Conservation (phyloP, 208 protist species). For the Acanthamoeba castellanii region DNA sequence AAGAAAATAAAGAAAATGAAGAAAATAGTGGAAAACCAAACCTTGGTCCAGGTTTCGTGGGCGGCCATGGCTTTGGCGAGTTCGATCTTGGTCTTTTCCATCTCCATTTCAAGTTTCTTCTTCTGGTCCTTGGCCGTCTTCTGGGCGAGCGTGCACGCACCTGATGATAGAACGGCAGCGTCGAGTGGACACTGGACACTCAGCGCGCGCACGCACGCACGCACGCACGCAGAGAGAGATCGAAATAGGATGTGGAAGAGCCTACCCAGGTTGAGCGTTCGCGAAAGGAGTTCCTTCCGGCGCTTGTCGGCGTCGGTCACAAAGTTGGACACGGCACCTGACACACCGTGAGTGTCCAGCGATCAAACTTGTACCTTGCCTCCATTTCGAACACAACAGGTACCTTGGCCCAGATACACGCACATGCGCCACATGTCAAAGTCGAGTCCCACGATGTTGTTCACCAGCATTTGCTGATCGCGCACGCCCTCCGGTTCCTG, state of each 20-base stretch:
- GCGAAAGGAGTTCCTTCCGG: slow-evolving; percentile 76
- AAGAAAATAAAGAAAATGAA: not conserved
- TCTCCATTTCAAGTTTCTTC: slow-evolving; percentile 72
- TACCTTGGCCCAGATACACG: slow-evolving; percentile 81
- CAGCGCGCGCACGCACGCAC: too few species aligned
- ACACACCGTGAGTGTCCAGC: too few species aligned
- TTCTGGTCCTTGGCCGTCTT: slow-evolving; percentile 75
- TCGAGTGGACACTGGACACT: not conserved
- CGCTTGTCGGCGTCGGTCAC: slow-evolving; percentile 79
- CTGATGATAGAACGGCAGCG: not conserved
- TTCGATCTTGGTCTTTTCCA: slow-evolving; percentile 25
- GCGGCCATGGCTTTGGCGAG: slow-evolving; percentile 5
- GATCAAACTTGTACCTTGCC: too few species aligned
- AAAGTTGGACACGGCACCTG: slow-evolving; percentile 79
- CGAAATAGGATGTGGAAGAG: not conserved
- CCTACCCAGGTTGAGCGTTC: slow-evolving; percentile 71
- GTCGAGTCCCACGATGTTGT: slow-evolving; percentile 81
- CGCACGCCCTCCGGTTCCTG: slow-evolving; percentile 73
- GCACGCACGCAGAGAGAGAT: too few species aligned
- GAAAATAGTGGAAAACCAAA: slow-evolving; percentile 23
- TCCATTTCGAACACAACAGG: too few species aligned
- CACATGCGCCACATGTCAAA: slow-evolving; percentile 82
- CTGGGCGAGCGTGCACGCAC: slow-evolving; percentile 74
- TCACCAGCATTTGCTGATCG: slow-evolving; percentile 76
- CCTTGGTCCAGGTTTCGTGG: slow-evolving; percentile 72